Conservation (phyloP, 73 alveolate species). For the Diophrys appendiculata region DNA sequence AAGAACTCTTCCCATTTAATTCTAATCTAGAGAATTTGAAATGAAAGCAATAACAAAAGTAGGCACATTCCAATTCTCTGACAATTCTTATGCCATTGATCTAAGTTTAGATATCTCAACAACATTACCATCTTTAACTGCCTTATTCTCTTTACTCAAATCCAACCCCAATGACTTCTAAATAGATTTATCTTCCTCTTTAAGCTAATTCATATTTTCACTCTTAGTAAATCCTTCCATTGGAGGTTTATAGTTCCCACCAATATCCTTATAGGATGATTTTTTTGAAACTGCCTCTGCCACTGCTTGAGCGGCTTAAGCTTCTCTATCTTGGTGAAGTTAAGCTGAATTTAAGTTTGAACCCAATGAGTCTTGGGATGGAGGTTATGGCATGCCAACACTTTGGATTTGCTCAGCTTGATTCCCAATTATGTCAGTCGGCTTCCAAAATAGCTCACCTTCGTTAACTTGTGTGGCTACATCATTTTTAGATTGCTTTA, state of each 20-base stretch:
- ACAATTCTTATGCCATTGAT: conserved; percentile 48
- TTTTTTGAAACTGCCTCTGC: too few species aligned
- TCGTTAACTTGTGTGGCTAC: conserved; percentile 48
- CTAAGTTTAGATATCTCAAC: conserved; percentile 48
- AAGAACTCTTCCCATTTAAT: conserved; percentile 33
- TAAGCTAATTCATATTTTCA: conserved; percentile 14
- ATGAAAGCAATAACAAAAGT: conserved; percentile 58
- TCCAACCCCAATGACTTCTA: conserved; percentile 34
- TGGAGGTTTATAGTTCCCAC: conserved; percentile 15
- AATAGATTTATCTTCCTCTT: conserved; percentile 34
- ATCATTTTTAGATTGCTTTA: conserved; percentile 32
- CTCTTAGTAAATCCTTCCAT: conserved; percentile 25
- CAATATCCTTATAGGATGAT: neutral
- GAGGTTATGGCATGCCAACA: too few species aligned
- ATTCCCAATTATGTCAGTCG: conserved; percentile 4
- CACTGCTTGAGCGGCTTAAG: too few species aligned
- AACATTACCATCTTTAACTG: conserved; percentile 34
- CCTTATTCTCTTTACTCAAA: conserved; percentile 18
- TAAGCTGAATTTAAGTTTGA: too few species aligned
- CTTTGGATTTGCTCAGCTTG: too few species aligned
- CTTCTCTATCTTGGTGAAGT: too few species aligned
- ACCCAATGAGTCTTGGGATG: too few species aligned
- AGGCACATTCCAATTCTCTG: conserved; percentile 65
- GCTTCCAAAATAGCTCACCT: conserved; percentile 51
- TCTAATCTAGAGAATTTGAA: conserved; percentile 30